These are phyloP conservation scores for Populus alba DNA, from an alignment of 345 rosid genomes.

Conservation along the genomic window DNA sequence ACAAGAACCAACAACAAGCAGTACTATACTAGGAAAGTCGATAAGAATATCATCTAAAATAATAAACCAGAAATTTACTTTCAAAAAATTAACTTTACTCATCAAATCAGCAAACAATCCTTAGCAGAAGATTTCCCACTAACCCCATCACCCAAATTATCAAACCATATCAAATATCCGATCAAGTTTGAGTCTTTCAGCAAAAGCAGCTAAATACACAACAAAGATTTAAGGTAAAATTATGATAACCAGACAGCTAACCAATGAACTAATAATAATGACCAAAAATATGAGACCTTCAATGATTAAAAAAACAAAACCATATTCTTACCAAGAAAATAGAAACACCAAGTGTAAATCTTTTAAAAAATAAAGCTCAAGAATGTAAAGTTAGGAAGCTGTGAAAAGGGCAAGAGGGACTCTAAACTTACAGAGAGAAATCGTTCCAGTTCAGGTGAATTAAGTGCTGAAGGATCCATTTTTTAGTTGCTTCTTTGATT, in stretches of 20 bases:
- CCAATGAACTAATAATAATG: background rate
- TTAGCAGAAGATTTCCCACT: background rate
- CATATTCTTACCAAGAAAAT: background rate
- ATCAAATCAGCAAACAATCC: background rate
- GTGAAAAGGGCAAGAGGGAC: background rate
- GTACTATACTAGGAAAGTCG: background rate
- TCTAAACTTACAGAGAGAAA: conserved; percentile 48
- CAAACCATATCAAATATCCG: background rate
- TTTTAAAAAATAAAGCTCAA: background rate
- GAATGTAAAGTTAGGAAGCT: background rate
- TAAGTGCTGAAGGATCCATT: conserved; percentile 41
- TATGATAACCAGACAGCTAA: background rate
- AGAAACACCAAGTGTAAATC: background rate
- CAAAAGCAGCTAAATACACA: background rate
- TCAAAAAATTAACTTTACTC: background rate
- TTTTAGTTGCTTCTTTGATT: background rate
- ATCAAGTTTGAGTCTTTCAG: background rate
- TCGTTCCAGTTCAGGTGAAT: conserved; percentile 54
- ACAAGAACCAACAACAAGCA: background rate
- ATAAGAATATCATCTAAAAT: background rate
- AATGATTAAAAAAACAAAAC: background rate
- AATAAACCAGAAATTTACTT: background rate
- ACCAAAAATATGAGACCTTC: background rate
- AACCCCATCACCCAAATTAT: background rate
- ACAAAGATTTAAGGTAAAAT: background rate